Evolutionary conservation across 441 rosid species (phyloP).

Genomic region (Erodium chrysanthum): DNA sequence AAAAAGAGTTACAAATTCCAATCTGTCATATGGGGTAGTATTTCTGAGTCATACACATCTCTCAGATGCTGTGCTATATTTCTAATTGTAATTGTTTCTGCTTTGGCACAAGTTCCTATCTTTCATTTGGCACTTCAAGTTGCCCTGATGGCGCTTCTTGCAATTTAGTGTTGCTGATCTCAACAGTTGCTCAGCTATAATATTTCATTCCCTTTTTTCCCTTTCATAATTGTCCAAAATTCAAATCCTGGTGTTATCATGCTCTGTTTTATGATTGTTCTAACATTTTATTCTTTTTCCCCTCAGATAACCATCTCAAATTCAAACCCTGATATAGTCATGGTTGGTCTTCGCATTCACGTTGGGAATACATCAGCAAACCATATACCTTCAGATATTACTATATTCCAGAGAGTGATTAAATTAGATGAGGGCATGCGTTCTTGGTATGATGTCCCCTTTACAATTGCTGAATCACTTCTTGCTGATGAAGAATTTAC

Average conservation of each 20-base stretch:
- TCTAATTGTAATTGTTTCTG: constrained; percentile 1
- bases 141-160: not conserved
- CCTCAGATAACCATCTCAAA: constrained; percentile 82
- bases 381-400: constrained; percentile 90
- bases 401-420: constrained; percentile 83
- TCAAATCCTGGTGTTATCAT: constrained; percentile 1
- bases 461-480: constrained; percentile 95
- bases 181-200: not conserved
- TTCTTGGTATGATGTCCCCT: constrained; percentile 98
- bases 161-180: not conserved
- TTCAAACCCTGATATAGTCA: constrained; percentile 92
- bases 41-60: not conserved
- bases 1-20: not conserved
- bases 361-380: constrained; percentile 90
- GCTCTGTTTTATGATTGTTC: not conserved
- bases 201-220: not conserved
- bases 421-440: constrained; percentile 98
- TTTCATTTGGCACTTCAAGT: not conserved
- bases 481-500: constrained; percentile 97
- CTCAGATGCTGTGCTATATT: not conserved
- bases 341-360: constrained; percentile 96
- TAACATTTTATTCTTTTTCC: constrained; percentile 15
- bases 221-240: not conserved
- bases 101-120: not conserved
- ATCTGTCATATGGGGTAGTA: not conserved